Evolutionary conservation across 176 grass and related monocot genomes (phyloP).

Genomic region (Eragrostis curvula): DNA sequence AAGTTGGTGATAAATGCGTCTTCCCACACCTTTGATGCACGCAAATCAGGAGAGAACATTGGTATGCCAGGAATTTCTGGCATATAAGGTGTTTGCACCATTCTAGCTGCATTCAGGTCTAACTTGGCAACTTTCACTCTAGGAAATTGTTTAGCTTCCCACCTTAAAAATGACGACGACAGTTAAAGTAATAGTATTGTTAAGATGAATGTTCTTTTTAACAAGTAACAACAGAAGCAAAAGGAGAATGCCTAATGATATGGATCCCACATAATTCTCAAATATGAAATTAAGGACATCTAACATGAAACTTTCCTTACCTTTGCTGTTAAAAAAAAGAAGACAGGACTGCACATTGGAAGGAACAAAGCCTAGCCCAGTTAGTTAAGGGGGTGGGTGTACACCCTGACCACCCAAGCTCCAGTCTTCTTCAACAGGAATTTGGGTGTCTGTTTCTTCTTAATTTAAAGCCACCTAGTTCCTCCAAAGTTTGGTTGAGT

Average conservation of each 20-base stretch:
- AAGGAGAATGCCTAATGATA: background rate
- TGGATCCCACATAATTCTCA: background rate
- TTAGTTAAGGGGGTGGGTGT: too few relatives aligned
- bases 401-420: too few relatives aligned
- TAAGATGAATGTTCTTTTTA: background rate
- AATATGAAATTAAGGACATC: background rate
- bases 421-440: too few relatives aligned
- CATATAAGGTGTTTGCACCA: constrained; percentile 86
- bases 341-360: background rate
- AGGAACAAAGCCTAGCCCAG: too few relatives aligned
- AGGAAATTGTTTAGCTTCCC: constrained; percentile 88
- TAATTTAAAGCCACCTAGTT: too few relatives aligned
- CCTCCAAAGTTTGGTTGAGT: too few relatives aligned
- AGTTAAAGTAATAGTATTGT: background rate
- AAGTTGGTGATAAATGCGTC: constrained; percentile 63
- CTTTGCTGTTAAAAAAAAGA: background rate
- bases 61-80: constrained; percentile 80
- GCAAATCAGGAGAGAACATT: constrained; percentile 58
- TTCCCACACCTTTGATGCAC: constrained; percentile 74
- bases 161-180: constrained; percentile 52
- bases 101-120: constrained; percentile 48
- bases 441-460: too few relatives aligned
- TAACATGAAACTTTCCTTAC: background rate
- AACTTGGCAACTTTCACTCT: constrained; percentile 82
- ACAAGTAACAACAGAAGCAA: background rate